Evolutionary conservation across 1,139 yeast species (phyloP), one percentile per base, ranked within the genome.

Genomic region (Tardiomyces digboiensis): DNA sequence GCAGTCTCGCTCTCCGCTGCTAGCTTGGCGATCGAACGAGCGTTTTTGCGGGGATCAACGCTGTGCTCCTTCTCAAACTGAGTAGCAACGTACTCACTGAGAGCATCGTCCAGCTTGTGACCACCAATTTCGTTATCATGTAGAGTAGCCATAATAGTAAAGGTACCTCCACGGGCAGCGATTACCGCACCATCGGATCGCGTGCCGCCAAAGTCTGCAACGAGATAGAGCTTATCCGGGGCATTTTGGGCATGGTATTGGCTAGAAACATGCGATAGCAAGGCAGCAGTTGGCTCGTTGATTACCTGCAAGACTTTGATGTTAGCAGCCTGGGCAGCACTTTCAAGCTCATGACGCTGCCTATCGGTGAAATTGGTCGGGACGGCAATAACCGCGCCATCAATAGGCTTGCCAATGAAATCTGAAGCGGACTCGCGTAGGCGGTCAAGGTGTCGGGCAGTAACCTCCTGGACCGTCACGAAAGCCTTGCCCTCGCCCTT

Each of bases 161-260:
- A 76, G 52, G 89, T 78, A 58, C 98, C 98, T 51, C 95, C 95
- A 72, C 97, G 82, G 49, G 82, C 86, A 40, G 97, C 79, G 59
- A 91, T 73, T 44, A 93, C 91, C 46, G 98, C 96, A 51, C 91
- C 97, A 63, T 91, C 98, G 38, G 95, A 82, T 70, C 98, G 80
- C 56, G 88, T 76, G 62, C 97, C 97, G 65, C 98, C 99, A 60
- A 91, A 85, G 67, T 91, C 98, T 43, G 95, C 94, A 55, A 93
- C 96, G 44, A 86, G 93, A 57, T 82, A 87, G 48, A 86, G 71
- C 68, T 82, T 85, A 67, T 91, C 97, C 55, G 79, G 70, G 54
- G 72, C 70, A 39, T 54, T 50, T 39, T 51, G 49, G 37, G 55
- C 50, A 33, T 58, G 54, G 42, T 72, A 60, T 19, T 45, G 38